Evolutionary conservation across 2,329 filamentous ascomycete genomes (phyloP).

Genomic region (Paraphaeosphaeria minitans): DNA sequence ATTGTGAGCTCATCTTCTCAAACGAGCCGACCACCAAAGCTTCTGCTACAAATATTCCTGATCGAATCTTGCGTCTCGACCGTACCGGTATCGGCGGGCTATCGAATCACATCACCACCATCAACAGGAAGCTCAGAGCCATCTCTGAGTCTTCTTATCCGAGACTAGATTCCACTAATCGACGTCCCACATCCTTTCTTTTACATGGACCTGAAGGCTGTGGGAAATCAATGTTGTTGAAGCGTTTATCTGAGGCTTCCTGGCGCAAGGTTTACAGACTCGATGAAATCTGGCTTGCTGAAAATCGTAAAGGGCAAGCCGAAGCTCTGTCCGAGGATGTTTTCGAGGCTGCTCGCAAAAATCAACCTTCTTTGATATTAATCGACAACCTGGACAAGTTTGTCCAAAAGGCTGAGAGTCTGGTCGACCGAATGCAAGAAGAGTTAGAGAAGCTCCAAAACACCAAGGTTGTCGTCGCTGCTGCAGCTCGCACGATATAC

Average conservation of each 20-base stretch:
- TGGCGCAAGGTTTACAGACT: constrained; percentile 75
- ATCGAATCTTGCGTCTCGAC: constrained; percentile 36
- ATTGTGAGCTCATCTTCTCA: constrained; percentile 29
- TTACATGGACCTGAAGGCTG: constrained; percentile 83
- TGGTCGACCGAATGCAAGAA: constrained; percentile 28
- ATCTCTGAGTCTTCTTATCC: constrained; percentile 25
- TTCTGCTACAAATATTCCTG: neutral
- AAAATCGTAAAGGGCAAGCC: constrained; percentile 51
- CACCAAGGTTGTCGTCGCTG: constrained; percentile 72
- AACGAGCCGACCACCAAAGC: constrained; percentile 9
- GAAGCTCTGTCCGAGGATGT: constrained; percentile 64
- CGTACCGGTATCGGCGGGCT: constrained; percentile 69
- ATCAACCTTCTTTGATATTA: constrained; percentile 76
- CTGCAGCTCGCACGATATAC: constrained; percentile 72
- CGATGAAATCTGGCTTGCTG: constrained; percentile 49
- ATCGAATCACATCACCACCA: constrained; percentile 62
- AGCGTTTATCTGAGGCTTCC: constrained; percentile 65
- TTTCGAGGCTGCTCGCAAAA: constrained; percentile 71
- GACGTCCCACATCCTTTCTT: constrained; percentile 63
- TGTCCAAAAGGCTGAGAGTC: constrained; percentile 37
- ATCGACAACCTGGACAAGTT: constrained; percentile 79
- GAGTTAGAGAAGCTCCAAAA: constrained; percentile 58
- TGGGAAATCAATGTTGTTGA: constrained; percentile 78
- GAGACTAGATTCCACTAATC: constrained; percentile 32
- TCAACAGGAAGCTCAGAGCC: constrained; percentile 69